A percentile compares a stretch with the other conserved stretches of the same genome.
phyloP scores from a whole-genome alignment of 1,284 basidiomycete genomes.

The Cryptococcus amylolentus region DNA sequence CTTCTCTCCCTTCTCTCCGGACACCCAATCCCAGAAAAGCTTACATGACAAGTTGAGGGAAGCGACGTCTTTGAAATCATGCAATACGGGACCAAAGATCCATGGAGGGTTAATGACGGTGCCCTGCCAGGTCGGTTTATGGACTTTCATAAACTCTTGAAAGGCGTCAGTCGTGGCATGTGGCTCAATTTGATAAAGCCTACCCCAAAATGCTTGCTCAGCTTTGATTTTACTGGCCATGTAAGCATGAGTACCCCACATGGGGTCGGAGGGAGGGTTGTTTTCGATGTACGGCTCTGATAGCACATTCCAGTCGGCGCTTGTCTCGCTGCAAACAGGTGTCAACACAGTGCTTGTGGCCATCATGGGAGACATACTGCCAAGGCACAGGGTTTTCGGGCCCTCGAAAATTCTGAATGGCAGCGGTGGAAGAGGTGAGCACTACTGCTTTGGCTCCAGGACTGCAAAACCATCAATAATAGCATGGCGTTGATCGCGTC shows the following conservation, averaged over 20 bases:
- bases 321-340: constrained; percentile 29
- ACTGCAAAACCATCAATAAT: constrained; percentile 19
- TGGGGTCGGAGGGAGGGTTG: constrained; percentile 59
- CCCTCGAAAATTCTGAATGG: constrained; percentile 39
- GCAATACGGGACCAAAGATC: constrained; percentile 56
- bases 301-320: constrained; percentile 63
- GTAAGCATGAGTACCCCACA: constrained; percentile 39
- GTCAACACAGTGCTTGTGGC: constrained; percentile 12
- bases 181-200: not conserved
- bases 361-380: constrained; percentile 19
- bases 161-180: not conserved
- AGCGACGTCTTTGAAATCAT: constrained; percentile 54
- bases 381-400: no score
- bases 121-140: constrained; percentile 59
- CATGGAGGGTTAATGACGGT: constrained; percentile 57
- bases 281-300: constrained; percentile 57
- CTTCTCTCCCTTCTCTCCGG: constrained; percentile 48
- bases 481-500: not conserved
- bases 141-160: constrained; percentile 56
- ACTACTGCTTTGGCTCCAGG: constrained; percentile 62
- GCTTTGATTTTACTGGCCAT: constrained; percentile 61
- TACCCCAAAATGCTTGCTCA: constrained; percentile 55
- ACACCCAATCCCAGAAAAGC: constrained; percentile 46
- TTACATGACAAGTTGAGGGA: constrained; percentile 57
- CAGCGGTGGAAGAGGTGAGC: constrained; percentile 61